These are phyloP conservation scores for Adansonia gregorii DNA, from an alignment of 441 rosid genomes.

Conservation along the genomic window DNA sequence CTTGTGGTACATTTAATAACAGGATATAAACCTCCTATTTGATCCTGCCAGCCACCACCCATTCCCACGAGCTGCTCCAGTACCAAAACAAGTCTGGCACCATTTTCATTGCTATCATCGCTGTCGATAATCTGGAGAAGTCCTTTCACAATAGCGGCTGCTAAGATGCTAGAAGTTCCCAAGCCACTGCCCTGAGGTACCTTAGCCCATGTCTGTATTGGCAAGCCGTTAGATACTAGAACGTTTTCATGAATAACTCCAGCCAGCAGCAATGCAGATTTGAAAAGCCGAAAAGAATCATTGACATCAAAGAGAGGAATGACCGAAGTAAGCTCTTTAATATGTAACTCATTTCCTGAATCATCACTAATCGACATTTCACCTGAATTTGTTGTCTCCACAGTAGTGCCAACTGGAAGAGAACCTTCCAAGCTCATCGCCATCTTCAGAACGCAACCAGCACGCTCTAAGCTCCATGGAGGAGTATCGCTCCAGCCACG, in stretches of 20 bases:
- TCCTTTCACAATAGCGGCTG: constrained; percentile 91
- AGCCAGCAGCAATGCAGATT: constrained; percentile 84
- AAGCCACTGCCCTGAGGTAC: constrained; percentile 93
- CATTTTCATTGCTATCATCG: constrained; percentile 79
- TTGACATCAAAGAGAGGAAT: constrained; percentile 62
- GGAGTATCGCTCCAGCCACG: constrained; percentile 99
- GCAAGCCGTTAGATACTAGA: constrained; percentile 53
- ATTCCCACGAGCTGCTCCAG: constrained; percentile 97
- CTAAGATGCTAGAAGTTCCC: constrained; percentile 96
- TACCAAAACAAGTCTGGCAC: constrained; percentile 85
- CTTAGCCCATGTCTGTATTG: constrained; percentile 83
- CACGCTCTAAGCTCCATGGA: constrained; percentile 97
- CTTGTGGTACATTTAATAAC: constrained; percentile 85
- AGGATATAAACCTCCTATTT: constrained; percentile 87
- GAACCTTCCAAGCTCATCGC: constrained; percentile 78
- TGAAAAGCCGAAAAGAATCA: constrained; percentile 82
- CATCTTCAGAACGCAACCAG: constrained; percentile 90
- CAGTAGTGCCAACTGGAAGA: constrained; percentile 86
- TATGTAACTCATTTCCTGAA: constrained; percentile 56
- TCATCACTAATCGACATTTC: constrained; percentile 77
- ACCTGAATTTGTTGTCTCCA: constrained; percentile 59
- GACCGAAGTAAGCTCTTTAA: constrained; percentile 55
- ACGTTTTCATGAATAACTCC: constrained; percentile 54
- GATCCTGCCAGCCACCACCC: constrained; percentile 99
- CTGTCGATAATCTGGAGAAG: constrained; percentile 74